Percentiles rank a stretch among this genome's conserved stretches.
Evolutionary conservation across 352 stramenopile genomes (phyloP).

Genomic region (Phytopythium montanum): DNA sequence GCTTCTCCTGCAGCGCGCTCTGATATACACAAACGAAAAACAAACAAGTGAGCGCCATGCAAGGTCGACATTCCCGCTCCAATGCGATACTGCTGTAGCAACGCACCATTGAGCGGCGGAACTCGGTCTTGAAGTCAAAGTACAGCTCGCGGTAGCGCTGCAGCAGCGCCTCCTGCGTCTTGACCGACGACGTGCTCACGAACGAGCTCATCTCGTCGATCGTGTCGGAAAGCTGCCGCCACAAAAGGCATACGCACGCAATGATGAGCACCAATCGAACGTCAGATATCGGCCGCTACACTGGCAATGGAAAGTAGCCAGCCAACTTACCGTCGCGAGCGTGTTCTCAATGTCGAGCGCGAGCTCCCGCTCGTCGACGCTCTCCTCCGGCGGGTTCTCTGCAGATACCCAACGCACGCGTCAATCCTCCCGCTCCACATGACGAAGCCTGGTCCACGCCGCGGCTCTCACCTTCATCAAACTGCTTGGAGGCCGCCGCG

Average conservation of each 20-base stretch:
- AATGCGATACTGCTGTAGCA: neutral
- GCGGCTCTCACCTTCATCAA: conserved; percentile 54
- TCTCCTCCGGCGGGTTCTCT: conserved; percentile 68
- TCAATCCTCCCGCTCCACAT: neutral
- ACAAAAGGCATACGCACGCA: neutral
- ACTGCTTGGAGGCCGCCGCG: conserved; percentile 16
- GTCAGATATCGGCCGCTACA: neutral
- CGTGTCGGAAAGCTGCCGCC: conserved; percentile 63
- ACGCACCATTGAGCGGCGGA: conserved; percentile 83
- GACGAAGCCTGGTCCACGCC: neutral
- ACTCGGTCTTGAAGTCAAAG: conserved; percentile 95
- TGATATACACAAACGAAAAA: conserved; percentile 12
- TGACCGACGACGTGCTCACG: conserved; percentile 63
- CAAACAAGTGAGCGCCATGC: too few relatives aligned
- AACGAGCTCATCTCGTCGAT: conserved; percentile 86
- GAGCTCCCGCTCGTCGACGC: conserved; percentile 57
- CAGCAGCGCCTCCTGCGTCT: conserved; percentile 85
- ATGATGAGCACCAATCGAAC: neutral
- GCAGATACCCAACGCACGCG: neutral
- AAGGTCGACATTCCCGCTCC: neutral
- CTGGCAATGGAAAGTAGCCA: neutral
- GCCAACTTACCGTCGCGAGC: conserved; percentile 42
- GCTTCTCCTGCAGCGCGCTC: conserved; percentile 79
- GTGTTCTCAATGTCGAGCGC: conserved; percentile 78
- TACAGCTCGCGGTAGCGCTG: conserved; percentile 96